Conservation (phyloP, 2,329 filamentous ascomycete species). For the Phoma herbarum region DNA sequence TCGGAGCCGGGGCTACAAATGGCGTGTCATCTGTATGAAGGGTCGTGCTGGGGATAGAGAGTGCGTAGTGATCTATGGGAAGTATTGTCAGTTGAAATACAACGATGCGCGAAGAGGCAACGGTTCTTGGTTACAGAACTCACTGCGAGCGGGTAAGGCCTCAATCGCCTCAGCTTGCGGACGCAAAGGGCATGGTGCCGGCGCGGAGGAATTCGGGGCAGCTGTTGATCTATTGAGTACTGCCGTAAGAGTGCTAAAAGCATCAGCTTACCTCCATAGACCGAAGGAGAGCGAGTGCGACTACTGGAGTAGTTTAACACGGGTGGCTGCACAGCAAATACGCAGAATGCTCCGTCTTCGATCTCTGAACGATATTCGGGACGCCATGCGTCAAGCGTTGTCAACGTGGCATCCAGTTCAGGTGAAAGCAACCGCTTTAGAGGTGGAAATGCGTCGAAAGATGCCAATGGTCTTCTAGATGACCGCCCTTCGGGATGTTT, state of each 20-base stretch:
- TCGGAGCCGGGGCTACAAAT: background rate
- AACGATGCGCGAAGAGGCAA: background rate
- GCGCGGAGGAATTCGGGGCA: background rate
- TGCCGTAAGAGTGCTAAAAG: background rate
- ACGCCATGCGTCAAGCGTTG: constrained; percentile 17
- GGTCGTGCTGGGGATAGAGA: background rate
- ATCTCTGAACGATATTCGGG: constrained; percentile 7
- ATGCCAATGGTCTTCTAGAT: constrained; percentile 10
- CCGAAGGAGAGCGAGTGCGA: background rate
- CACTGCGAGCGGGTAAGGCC: background rate
- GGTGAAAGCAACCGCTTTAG: constrained; percentile 3
- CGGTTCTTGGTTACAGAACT: background rate
- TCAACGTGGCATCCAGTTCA: constrained; percentile 13
- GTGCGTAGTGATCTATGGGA: background rate
- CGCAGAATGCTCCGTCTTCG: constrained; percentile 16
- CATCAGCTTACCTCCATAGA: background rate
- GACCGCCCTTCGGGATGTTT: background rate
- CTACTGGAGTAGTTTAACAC: background rate
- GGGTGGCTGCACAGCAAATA: constrained; percentile 10
- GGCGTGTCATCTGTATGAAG: background rate
- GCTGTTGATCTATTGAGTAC: background rate
- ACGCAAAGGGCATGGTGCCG: background rate
- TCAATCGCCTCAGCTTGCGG: background rate
- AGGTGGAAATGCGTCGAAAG: background rate
- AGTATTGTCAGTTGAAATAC: background rate